Evolutionary conservation across 768 basidiomycete genomes (phyloP), one percentile per base, ranked within the genome.

Genomic region (Collybia sp.): DNA sequence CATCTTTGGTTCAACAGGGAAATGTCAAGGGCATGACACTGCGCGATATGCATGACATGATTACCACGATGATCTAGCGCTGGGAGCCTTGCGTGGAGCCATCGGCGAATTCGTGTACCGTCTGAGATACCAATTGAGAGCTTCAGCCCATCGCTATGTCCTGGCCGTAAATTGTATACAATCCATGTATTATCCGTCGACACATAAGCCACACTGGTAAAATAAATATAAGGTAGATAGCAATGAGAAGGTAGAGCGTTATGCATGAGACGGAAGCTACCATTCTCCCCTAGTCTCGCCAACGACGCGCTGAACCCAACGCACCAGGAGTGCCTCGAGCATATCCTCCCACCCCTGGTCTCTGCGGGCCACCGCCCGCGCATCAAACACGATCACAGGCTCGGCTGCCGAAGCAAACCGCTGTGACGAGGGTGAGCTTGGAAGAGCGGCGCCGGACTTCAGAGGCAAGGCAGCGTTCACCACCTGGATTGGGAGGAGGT

Each of bases 321-420:
- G 66, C 35, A 77, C 40, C 10, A 92, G 64, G 0, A 79, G 73
- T 16, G 55, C 55, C 59, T 86, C 81, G 5, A 95, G 70, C 85
- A 92, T 89, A 18, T 68, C 67, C 46, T 90, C 83, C 92, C 92
- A 95, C 0, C 86, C 89, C 0, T 76, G 72, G 10, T 86, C 90
- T 46, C 73, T 79, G 47, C 79, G 71, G 20, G 90, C 92, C 2
- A 93, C 78, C 2, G 81, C 61, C 38, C 77, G 76, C 0, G 88
- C 80, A 56, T 93, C 89, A 51, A 95, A 93, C 4, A 71, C 45
- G 25, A 88, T 62, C 0, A 77, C 68, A 0, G 75, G 68, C 45
- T 79, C 78, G 15, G 76, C 73, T 3, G 66, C 54, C 9, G 64
- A 56, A 15, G 67, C 59, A 47, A 73, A 75, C 17, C 70, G 67